Evolutionary conservation across 257 asterid genomes (phyloP).

Genomic region (Datura wrightii): DNA sequence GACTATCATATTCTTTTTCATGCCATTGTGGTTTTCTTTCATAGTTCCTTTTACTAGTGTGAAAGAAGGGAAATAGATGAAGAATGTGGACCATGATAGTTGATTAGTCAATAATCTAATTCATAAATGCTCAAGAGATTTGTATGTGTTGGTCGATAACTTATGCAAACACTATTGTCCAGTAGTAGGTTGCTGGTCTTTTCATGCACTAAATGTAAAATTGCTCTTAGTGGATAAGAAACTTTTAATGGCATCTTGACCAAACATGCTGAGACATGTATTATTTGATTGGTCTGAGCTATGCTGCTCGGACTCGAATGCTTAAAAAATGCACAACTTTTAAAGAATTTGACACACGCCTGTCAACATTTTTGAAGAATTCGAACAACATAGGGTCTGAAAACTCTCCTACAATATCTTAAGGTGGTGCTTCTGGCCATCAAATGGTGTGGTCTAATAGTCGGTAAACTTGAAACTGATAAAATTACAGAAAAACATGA

Average conservation of each 20-base stretch:
- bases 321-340: too few species aligned
- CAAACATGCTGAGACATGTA: neutral
- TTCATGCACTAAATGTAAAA: conserved; percentile 27
- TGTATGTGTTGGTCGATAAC: neutral
- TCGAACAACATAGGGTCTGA: too few species aligned
- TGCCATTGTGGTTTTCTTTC: neutral
- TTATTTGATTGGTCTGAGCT: neutral
- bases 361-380: too few species aligned
- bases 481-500: neutral
- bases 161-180: neutral
- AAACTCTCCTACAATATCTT: neutral
- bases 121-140: conserved; percentile 19
- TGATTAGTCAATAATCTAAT: neutral
- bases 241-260: neutral
- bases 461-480: neutral
- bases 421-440: neutral
- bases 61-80: neutral
- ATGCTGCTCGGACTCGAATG: too few species aligned
- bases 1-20: neutral
- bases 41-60: neutral
- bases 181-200: neutral
- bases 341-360: too few species aligned
- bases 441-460: neutral
- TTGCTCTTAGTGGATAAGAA: neutral
- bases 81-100: neutral